Conservation (phyloP, 331 rosid genomes). For the Arachis monticola region DNA sequence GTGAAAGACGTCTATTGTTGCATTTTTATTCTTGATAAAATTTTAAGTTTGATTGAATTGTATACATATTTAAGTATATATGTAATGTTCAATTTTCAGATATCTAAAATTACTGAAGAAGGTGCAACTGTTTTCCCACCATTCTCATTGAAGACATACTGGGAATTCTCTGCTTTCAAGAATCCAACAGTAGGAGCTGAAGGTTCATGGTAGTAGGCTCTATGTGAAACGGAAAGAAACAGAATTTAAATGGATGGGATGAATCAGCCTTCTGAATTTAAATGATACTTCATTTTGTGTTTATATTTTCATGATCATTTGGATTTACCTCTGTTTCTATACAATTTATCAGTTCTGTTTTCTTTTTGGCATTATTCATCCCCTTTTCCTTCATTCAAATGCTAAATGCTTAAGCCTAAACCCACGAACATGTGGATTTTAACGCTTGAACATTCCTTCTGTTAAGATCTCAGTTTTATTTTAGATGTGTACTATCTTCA, state of each 20-base stretch:
- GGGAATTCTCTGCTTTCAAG: slow-evolving; percentile 78
- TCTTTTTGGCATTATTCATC: not conserved
- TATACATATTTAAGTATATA: too few relatives aligned
- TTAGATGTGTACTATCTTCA: not conserved
- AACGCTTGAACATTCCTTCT: not conserved
- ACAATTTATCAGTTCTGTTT: slow-evolving; percentile 1
- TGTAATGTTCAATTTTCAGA: slow-evolving; percentile 54
- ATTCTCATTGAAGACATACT: slow-evolving; percentile 79
- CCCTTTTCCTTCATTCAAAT: too few relatives aligned
- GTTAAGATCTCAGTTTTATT: not conserved
- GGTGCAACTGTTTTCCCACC: slow-evolving; percentile 71
- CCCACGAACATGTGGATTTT: not conserved
- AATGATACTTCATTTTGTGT: slow-evolving; percentile 12
- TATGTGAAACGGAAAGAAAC: not conserved
- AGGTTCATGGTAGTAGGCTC: slow-evolving; percentile 80
- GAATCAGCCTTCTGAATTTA: not conserved
- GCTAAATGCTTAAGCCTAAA: too few relatives aligned
- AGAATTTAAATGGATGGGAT: slow-evolving; percentile 23
- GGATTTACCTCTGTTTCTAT: slow-evolving; percentile 16
- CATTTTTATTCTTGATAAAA: too few relatives aligned
- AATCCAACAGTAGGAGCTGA: slow-evolving; percentile 85
- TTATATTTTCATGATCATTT: slow-evolving; percentile 16
- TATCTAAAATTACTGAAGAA: slow-evolving; percentile 78
- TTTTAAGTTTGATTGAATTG: too few relatives aligned
- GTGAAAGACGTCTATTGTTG: too few relatives aligned